These are phyloP conservation scores for Yamadazyma conglobata DNA, from an alignment of 1,139 yeast species.

Conservation along the genomic window DNA sequence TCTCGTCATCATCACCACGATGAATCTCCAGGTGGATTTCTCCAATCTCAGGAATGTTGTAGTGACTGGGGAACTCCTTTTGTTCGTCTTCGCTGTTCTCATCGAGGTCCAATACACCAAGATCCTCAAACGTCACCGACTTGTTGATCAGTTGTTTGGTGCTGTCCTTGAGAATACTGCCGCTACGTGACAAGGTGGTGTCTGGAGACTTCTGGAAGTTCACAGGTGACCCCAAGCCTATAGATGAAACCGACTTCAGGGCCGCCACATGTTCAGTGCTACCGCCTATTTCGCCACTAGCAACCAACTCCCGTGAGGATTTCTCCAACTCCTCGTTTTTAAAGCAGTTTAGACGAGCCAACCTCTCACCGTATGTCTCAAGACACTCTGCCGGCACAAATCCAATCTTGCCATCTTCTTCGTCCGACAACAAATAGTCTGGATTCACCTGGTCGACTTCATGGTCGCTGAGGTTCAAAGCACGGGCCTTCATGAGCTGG, in stretches of 20 bases:
- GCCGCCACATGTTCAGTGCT: conserved; percentile 8
- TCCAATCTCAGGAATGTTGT: conserved; percentile 13
- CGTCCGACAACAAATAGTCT: conserved; percentile 24
- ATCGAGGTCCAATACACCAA: conserved; percentile 30
- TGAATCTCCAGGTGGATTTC: conserved; percentile 10
- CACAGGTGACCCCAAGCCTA: conserved; percentile 16
- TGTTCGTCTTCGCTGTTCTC: conserved; percentile 19
- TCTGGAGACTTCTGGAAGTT: conserved; percentile 16
- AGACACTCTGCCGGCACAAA: conserved; percentile 96
- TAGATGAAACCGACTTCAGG: conserved; percentile 8
- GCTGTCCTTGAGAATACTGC: conserved; percentile 17
- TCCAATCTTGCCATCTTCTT: conserved; percentile 70
- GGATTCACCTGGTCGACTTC: conserved; percentile 9
- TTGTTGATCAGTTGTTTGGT: conserved; percentile 23
- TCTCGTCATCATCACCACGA: conserved; percentile 19
- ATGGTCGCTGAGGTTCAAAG: conserved; percentile 12
- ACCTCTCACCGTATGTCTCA: conserved; percentile 86
- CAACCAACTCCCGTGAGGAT: conserved; percentile 15
- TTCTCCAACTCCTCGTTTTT: conserved; percentile 77
- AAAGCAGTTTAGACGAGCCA: conserved; percentile 90
- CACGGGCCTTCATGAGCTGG: conserved; percentile 12
- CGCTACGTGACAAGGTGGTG: conserved; percentile 16
- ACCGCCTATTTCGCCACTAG: conserved; percentile 11
- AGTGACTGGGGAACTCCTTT: conserved; percentile 11
- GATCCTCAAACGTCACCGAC: conserved; percentile 41